phyloP scores from a whole-genome alignment of 2,329 filamentous ascomycete genomes.

The Scytalidium lignicola region DNA sequence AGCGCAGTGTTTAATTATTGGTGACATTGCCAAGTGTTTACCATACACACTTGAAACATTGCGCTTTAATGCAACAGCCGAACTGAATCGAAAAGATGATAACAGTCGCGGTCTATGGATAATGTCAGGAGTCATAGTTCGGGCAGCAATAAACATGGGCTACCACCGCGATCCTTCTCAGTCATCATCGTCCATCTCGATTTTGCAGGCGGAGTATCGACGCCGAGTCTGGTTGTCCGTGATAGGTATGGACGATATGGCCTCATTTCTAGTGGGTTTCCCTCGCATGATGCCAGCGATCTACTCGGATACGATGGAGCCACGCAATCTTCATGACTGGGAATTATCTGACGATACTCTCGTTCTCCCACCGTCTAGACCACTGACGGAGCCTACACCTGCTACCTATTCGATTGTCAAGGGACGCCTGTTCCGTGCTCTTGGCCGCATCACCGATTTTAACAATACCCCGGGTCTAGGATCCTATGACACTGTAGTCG shows the following conservation, averaged over 20 bases:
- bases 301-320: slow-evolving; percentile 68
- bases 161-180: slow-evolving; percentile 75
- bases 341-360: slow-evolving; percentile 66
- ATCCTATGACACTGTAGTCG: slow-evolving; percentile 57
- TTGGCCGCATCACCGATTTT: slow-evolving; percentile 65
- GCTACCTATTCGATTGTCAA: slow-evolving; percentile 75
- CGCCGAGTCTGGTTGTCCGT: slow-evolving; percentile 63
- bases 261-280: slow-evolving; percentile 63
- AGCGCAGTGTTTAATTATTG: slow-evolving; percentile 70
- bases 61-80: slow-evolving; percentile 66
- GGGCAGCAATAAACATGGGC: slow-evolving; percentile 42
- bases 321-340: slow-evolving; percentile 72
- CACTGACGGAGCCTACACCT: slow-evolving; percentile 65
- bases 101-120: slow-evolving; percentile 50
- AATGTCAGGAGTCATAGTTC: slow-evolving; percentile 44
- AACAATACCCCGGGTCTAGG: slow-evolving; percentile 44
- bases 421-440: slow-evolving; percentile 57
- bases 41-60: slow-evolving; percentile 71
- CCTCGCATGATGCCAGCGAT: slow-evolving; percentile 62
- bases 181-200: slow-evolving; percentile 63
- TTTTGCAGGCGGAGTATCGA: slow-evolving; percentile 73
- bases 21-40: slow-evolving; percentile 68
- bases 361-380: slow-evolving; percentile 59
- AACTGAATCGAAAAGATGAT: slow-evolving; percentile 66
- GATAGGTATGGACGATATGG: slow-evolving; percentile 65